A percentile compares a stretch with the other conserved stretches of the same genome.
phyloP scores from a whole-genome alignment of 2,329 filamentous ascomycete genomes.

The Venturia pyrina region DNA sequence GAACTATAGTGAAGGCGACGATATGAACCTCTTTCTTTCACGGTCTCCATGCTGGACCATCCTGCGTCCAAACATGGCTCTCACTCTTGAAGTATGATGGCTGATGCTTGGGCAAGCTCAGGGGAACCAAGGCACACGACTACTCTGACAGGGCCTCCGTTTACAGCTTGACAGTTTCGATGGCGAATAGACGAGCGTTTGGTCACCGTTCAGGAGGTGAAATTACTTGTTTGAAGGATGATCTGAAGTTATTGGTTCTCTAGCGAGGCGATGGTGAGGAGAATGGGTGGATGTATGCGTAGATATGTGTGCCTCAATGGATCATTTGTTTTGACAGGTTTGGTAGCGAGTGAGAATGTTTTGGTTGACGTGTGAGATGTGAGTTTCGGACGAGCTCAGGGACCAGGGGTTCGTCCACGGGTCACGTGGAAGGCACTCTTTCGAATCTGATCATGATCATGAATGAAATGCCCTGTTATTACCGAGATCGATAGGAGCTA shows the following conservation, averaged over 20 bases:
- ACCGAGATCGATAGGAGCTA: too few species aligned
- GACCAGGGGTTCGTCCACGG: neutral
- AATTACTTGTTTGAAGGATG: neutral
- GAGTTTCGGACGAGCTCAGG: neutral
- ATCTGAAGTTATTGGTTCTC: neutral
- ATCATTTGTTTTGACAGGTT: neutral
- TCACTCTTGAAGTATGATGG: neutral
- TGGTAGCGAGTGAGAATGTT: neutral
- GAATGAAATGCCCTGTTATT: too few species aligned
- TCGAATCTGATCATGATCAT: too few species aligned
- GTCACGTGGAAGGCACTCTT: neutral
- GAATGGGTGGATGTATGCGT: neutral
- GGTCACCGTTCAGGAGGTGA: neutral
- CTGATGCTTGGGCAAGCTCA: neutral
- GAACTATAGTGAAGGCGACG: neutral
- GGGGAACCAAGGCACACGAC: neutral
- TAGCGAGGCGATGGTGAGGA: neutral
- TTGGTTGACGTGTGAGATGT: neutral
- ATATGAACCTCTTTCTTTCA: neutral
- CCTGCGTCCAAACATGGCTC: constrained; percentile 1
- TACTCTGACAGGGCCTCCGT: neutral
- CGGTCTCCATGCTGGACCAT: constrained; percentile 4
- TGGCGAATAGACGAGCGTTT: neutral
- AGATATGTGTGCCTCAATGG: neutral
- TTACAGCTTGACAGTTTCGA: neutral